Percentiles rank a stretch among this genome's conserved stretches.
Conservation (phyloP, 2,329 filamentous ascomycete species). For the Sodiomyces alkalinus region DNA sequence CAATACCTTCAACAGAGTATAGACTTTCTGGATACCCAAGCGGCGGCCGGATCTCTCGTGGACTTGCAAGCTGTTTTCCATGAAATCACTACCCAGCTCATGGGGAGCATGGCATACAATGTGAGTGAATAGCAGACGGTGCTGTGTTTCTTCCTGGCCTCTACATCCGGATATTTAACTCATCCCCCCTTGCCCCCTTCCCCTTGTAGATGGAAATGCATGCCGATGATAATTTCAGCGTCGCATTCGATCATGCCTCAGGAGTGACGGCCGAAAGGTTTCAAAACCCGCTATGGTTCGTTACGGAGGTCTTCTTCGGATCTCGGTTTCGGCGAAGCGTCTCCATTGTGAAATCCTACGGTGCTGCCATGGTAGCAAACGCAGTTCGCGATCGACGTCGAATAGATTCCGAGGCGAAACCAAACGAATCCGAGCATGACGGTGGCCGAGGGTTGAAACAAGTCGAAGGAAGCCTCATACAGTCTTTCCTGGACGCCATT, state of each 20-base stretch:
- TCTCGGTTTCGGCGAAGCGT: conserved; percentile 32
- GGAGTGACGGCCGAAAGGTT: conserved; percentile 45
- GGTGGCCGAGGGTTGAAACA: no score
- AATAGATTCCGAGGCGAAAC: conserved; percentile 1
- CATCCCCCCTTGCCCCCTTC: not conserved
- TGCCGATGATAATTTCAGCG: conserved; percentile 41
- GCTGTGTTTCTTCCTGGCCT: not conserved
- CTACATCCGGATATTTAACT: not conserved
- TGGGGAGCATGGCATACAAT: conserved; percentile 55
- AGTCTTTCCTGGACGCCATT: conserved; percentile 43
- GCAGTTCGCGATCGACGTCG: conserved; percentile 30
- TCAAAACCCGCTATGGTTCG: conserved; percentile 47
- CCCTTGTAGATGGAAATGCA: conserved; percentile 45
- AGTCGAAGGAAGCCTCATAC: conserved; percentile 40
- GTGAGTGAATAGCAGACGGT: conserved; percentile 11
- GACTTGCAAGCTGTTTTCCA: conserved; percentile 47
- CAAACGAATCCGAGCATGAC: no score
- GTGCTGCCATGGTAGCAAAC: conserved; percentile 38
- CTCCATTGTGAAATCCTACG: conserved; percentile 35
- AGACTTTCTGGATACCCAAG: conserved; percentile 15
- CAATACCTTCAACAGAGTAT: conserved; percentile 31
- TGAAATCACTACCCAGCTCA: conserved; percentile 48
- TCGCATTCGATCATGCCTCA: conserved; percentile 47
- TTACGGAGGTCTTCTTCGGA: conserved; percentile 41
- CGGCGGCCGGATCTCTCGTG: conserved; percentile 14